Percentiles rank a stretch among this genome's conserved stretches.
Conservation (phyloP, 495 filamentous ascomycete species). For the Penicillium roqueforti region DNA sequence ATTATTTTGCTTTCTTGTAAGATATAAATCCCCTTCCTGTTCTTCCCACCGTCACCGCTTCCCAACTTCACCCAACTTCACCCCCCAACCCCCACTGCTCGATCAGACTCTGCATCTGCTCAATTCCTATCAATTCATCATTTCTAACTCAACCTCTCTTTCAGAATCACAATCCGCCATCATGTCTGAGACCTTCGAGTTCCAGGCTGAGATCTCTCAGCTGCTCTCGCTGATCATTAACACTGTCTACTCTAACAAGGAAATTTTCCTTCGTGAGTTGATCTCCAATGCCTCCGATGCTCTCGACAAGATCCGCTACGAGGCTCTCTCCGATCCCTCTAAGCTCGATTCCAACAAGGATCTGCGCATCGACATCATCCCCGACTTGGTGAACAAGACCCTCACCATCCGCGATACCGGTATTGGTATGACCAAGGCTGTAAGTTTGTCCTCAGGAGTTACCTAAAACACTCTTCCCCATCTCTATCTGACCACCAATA, state of each 20-base stretch:
- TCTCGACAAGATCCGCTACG: conserved; percentile 99
- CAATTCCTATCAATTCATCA: conserved; percentile 4
- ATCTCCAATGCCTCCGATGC: conserved; percentile 98
- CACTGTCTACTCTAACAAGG: conserved; percentile 99
- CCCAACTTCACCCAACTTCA: too few relatives aligned
- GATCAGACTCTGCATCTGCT: conserved; percentile 6
- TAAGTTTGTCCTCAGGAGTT: conserved; percentile 49
- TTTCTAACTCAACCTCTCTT: conserved; percentile 7
- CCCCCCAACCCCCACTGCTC: conserved; percentile 1
- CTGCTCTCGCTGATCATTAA: conserved; percentile 99
- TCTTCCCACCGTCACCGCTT: conserved; percentile 1
- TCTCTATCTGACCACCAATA: not conserved
- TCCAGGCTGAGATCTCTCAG: conserved; percentile 99
- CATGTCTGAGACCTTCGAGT: conserved; percentile 97
- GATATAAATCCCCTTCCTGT: not conserved
- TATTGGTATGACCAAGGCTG: conserved; percentile 99
- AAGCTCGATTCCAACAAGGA: conserved; percentile 97
- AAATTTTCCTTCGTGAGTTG: conserved; percentile 97
- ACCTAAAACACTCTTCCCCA: not conserved
- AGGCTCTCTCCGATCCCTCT: conserved; percentile 92
- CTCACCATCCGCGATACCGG: conserved; percentile 94
- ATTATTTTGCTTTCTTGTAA: conserved; percentile 16
- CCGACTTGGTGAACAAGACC: conserved; percentile 93
- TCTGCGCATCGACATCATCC: conserved; percentile 96
- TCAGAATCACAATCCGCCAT: conserved; percentile 38